A percentile compares a stretch with the other conserved stretches of the same genome.
Conservation (phyloP, 1,139 yeast genomes). For the Oligophagozyma castellii region DNA sequence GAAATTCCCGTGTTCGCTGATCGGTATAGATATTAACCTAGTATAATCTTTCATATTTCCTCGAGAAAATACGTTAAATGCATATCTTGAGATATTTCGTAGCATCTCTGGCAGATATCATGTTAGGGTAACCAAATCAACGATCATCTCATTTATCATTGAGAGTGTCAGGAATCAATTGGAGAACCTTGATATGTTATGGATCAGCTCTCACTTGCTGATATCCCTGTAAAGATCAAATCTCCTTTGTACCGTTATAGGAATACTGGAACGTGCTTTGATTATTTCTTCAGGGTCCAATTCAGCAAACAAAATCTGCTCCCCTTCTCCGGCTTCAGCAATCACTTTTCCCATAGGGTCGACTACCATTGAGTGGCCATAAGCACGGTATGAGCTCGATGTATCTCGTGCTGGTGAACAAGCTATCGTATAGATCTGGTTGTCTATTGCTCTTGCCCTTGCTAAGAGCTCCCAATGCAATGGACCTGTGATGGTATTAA, state of each 20-base stretch:
- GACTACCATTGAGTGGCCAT: conserved; percentile 79
- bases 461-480: conserved; percentile 87
- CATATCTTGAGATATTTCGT: no score
- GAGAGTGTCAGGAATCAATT: neutral
- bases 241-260: conserved; percentile 68
- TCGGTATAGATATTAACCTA: no score
- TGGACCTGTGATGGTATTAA: conserved; percentile 92
- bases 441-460: conserved; percentile 78
- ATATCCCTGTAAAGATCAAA: conserved; percentile 75
- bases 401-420: conserved; percentile 85
- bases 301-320: conserved; percentile 69
- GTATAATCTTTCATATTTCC: no score
- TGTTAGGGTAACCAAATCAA: no score
- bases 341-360: conserved; percentile 76
- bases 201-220: conserved; percentile 7
- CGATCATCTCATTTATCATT: neutral
- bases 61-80: no score
- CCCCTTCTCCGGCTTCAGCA: conserved; percentile 77
- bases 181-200: neutral
- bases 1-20: no score
- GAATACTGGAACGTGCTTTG: conserved; percentile 56
- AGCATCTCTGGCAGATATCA: neutral
- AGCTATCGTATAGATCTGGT: conserved; percentile 63
- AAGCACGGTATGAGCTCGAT: conserved; percentile 64
- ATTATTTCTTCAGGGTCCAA: conserved; percentile 52